Conservation (phyloP, 2,329 filamentous ascomycete genomes). For the Fusarium goolgardi region DNA sequence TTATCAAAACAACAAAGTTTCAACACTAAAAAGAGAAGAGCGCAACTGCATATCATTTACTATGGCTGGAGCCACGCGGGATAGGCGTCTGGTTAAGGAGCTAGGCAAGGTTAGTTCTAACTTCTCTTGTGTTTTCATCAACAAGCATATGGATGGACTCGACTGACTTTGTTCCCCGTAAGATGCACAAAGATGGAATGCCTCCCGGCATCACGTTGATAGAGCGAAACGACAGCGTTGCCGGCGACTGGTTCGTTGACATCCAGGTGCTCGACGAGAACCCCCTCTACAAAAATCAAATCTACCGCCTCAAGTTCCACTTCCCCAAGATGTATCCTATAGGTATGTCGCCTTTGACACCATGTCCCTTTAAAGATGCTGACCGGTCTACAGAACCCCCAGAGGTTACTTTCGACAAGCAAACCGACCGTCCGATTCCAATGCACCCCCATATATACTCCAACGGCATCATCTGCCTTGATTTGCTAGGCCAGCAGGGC, state of each 20-base stretch:
- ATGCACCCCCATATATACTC: conserved; percentile 98
- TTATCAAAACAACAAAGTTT: conserved; percentile 1
- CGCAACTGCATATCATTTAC: conserved; percentile 14
- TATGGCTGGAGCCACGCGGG: conserved; percentile 61
- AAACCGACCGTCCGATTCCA: conserved; percentile 76
- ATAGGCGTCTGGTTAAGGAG: conserved; percentile 70
- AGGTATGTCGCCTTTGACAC: conserved; percentile 63
- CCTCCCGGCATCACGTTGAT: conserved; percentile 82
- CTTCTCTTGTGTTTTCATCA: neutral
- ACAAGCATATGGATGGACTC: conserved; percentile 1
- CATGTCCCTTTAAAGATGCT: conserved; percentile 4
- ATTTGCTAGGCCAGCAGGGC: conserved; percentile 85
- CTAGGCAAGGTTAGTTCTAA: conserved; percentile 61
- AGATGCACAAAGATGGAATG: conserved; percentile 67
- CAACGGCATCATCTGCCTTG: conserved; percentile 98
- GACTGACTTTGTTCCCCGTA: conserved; percentile 49
- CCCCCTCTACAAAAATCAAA: conserved; percentile 84
- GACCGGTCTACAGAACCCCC: conserved; percentile 76
- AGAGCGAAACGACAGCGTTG: conserved; percentile 80
- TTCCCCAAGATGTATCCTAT: conserved; percentile 91
- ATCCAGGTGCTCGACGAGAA: conserved; percentile 91
- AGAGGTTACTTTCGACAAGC: conserved; percentile 87
- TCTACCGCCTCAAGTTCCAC: conserved; percentile 86
- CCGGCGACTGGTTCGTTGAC: conserved; percentile 86
- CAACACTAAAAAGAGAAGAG: conserved; percentile 12